Base-by-base conservation (phyloP, 495 filamentous ascomycete species). In the Emericellopsis terricola region DNA sequence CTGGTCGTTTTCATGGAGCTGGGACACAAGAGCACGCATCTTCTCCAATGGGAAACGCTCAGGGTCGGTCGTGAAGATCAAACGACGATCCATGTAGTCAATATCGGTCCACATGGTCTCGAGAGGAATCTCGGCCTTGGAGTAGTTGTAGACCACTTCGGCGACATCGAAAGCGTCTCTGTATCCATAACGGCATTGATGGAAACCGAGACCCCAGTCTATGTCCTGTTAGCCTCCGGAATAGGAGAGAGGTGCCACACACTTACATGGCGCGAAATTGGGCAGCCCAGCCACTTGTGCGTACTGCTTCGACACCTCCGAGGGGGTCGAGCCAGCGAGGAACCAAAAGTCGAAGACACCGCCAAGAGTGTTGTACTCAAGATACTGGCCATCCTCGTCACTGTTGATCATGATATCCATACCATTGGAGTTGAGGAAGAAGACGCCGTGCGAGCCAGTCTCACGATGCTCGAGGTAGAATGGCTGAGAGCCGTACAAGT, bases 31-130 rank as follows among this genome's bases (percentile, higher is more conserved):
- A 36, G 73, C 64, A n/a, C 71, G 72, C 59, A 86, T 66, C 40
- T 62, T 69, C 3, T 65, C 42, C 3, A 85, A 40, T 0, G 81
- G 73, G 51, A 78, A 93, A 23, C 79, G 63, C 3, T 78, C 59
- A 0, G 76, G 69, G 42, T 87, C 84, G 13, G 82, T 57, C 1
- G 77, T 76, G 50, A 93, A 89, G 30, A 84, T 68, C 48, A 56
- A 42, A 6, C 78, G 56, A 8, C 44, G 40, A 44, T 74, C 61
- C 76, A 84, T 82, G 49, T 86, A 83, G 45, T 84, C 72, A 32
- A 87, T 87, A 45, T 87, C 81, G 3, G 77, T 87, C 82, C 83
- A 91, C 73, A 85, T 81, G 0, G 78, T 84, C 51, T 93, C 82
- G 6, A 93, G 56, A 0, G 83, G 83, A 40, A 91, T 91, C 6